Evolutionary conservation across 2,329 filamentous ascomycete species (phyloP), one percentile per base, ranked within the genome.

Genomic region (Neodidymelliopsis sp.): DNA sequence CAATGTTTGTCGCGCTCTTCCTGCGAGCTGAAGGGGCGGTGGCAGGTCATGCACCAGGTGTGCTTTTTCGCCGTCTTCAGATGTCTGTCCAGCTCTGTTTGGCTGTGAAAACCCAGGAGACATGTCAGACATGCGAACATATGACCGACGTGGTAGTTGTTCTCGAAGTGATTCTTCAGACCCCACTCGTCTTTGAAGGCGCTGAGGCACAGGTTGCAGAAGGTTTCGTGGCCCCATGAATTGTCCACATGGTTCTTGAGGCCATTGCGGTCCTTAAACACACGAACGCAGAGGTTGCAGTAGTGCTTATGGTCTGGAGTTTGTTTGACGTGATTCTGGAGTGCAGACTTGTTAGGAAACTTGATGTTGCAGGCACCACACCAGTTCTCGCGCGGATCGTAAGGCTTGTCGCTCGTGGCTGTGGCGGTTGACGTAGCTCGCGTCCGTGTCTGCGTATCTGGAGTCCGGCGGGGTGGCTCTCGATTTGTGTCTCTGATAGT

Each of bases 171-270:
- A 15, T 70, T 68, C 38, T 62, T 64, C 5, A 70, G 59, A 8
- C 59, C 67, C 60, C 60, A 66, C n/a, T 56, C 48, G 16, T 71
- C 53, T 9, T 63, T 62, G 60, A 72, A 72, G 1, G 67, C 66
- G 36, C 63, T 69, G 20, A 72, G 54, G 31, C 69, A 72, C 6
- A 69, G 39, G 18, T 71, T 72, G 56, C 69, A 72, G 45, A 55
- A 60, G 2, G 57, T 49, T 1, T 64, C 59, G 36, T 72, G 69
- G 6, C 58, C 63, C 7, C 25, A 23, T 4, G 67, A 54, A 46
- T 70, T 60, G 16, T 71, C 66, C 20, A 72, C 55, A 33, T 72
- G 69, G 28, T 71, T 72, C 47, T 68, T 60, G 16, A 72, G 53
- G 6, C 67, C 67, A 27, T 71, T 71, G 8, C 66, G 54, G 20